These are phyloP conservation scores for Chrysosporium queenslandicum DNA, from an alignment of 2,329 filamentous ascomycete genomes.

Conservation along the genomic window DNA sequence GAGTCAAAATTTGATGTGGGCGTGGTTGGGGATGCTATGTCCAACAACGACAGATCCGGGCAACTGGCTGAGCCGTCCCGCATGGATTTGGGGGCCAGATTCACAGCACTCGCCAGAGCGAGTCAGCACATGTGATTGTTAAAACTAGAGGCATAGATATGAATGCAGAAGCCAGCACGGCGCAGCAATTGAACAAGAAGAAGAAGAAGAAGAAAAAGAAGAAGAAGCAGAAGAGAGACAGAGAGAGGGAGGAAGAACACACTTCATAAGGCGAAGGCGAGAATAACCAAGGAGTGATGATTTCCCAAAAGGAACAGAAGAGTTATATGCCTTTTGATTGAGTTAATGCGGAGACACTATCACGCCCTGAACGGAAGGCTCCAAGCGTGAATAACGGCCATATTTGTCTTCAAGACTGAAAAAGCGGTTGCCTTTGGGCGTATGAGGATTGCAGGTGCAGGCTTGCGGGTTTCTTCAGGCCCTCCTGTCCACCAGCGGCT, in stretches of 20 bases:
- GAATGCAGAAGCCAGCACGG: not conserved
- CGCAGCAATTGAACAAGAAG: too few relatives aligned
- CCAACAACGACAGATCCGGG: constrained; percentile 27
- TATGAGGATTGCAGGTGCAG: not conserved
- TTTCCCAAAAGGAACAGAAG: constrained; percentile 8
- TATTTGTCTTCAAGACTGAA: constrained; percentile 1
- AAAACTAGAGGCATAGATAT: not conserved
- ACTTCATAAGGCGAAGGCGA: constrained; percentile 9
- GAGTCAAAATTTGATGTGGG: not conserved
- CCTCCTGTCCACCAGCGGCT: not conserved
- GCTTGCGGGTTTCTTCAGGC: not conserved
- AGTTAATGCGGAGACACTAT: constrained; percentile 1
- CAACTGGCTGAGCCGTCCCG: constrained; percentile 36
- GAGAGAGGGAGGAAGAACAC: constrained; percentile 8
- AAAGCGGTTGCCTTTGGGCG: not conserved
- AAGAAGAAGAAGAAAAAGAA: too few relatives aligned
- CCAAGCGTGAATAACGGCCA: constrained; percentile 7
- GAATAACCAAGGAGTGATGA: not conserved
- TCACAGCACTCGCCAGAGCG: constrained; percentile 23
- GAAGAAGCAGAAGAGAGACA: too few relatives aligned
- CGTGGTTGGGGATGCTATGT: constrained; percentile 9
- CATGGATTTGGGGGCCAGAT: constrained; percentile 33
- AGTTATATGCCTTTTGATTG: not conserved
- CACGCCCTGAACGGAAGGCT: constrained; percentile 10
- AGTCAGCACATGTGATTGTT: constrained; percentile 9